Evolutionary conservation across 257 asterid species (phyloP), one percentile per base, ranked within the genome.

Genomic region (Ilex asprella): DNA sequence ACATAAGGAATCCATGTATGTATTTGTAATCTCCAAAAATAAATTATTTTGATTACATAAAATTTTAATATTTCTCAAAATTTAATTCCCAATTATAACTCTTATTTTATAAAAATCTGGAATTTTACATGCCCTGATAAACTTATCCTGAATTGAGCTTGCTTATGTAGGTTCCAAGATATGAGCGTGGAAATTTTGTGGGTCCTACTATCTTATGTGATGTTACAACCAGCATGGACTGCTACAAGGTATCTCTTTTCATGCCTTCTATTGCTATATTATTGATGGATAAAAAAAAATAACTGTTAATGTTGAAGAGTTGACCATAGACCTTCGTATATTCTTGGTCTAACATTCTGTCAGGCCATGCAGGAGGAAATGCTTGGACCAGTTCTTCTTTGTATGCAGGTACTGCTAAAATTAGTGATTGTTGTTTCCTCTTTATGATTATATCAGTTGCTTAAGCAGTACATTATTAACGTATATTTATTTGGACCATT

Each of bases 301-400:
- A n/a, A 61, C 30, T 21, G 29, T 29, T 16, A 21, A 54, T 27
- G 60, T 27, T 12, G 30, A 55, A 53, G 5, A 53, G 47, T 9
- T 31, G 30, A 11, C 7, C 10, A n/a, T 39, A 62, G 16, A 51
- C 49, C 53, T 46, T 55, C n/a, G 27, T 6, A 30, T 31, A 39
- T 55, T 47, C 14, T 51, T 51, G 16, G 50, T 16, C 47, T 50
- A 12, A 31, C 55, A 14, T 2, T 59, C 63, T 46, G 31, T 59
- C 59, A 54, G 39, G 32, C 66, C 60, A 70, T 29, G 58, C 78
- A 79, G 81, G 84, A 79, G 69, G 73, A 75, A 58, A 67, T 79
- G 74, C 67, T 35, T 29, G 78, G 84, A 62, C 84, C 84, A 30
- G 78, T 79, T 58, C 84, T 79, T 67, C 84, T 79, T 41, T 79